These are phyloP conservation scores for Gossypium schwendimanii DNA, from an alignment of 441 rosid species.

Conservation along the genomic window DNA sequence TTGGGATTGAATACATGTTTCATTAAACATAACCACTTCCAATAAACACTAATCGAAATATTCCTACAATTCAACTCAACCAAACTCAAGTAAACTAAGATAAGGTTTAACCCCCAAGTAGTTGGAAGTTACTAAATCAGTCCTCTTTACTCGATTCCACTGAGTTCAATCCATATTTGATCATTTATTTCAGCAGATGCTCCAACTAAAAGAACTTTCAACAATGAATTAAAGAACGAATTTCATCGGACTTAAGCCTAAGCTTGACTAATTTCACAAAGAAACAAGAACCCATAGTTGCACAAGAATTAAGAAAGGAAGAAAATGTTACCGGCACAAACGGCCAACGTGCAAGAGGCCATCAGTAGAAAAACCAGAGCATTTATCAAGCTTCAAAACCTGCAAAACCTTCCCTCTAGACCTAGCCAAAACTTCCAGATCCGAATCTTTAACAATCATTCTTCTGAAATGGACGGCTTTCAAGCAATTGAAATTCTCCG, in stretches of 20 bases:
- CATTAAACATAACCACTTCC: neutral
- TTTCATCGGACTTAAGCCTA: too few species aligned
- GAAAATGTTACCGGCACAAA: conserved; percentile 51
- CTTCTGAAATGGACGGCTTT: conserved; percentile 63
- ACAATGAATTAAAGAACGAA: too few species aligned
- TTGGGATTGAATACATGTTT: too few species aligned
- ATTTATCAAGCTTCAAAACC: conserved; percentile 67
- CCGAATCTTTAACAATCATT: conserved; percentile 73
- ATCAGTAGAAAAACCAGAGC: conserved; percentile 76
- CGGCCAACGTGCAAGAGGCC: conserved; percentile 63
- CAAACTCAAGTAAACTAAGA: neutral
- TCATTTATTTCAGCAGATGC: neutral
- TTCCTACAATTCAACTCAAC: neutral
- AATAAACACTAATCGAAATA: neutral
- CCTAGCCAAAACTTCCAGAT: conserved; percentile 52
- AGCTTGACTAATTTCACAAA: neutral
- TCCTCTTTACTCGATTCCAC: neutral
- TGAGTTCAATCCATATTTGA: neutral
- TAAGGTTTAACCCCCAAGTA: neutral
- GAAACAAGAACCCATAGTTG: neutral
- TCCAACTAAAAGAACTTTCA: neutral
- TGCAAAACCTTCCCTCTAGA: conserved; percentile 41
- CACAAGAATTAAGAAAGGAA: neutral
- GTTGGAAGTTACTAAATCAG: neutral
- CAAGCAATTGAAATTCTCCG: conserved; percentile 38